These are phyloP conservation scores for Nicotiana noctiflora DNA, from an alignment of 257 asterid species.

Conservation along the genomic window DNA sequence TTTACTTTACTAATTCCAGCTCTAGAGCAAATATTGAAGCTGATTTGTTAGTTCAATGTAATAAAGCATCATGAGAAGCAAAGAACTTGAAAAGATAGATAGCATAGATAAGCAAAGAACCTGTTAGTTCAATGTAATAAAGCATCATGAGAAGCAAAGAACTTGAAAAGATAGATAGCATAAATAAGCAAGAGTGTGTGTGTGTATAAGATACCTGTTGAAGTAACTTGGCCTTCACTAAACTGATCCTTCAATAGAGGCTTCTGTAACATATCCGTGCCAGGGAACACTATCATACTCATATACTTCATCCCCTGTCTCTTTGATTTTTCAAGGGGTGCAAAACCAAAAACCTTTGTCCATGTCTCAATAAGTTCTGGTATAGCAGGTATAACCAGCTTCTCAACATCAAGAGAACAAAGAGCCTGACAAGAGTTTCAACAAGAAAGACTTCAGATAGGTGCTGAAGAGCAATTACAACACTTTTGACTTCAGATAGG, in stretches of 20 bases:
- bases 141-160: not conserved
- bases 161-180: not conserved
- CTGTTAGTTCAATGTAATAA: not conserved
- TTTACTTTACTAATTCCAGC: not conserved
- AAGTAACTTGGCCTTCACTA: slow-evolving; percentile 14
- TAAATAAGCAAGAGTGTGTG: not conserved
- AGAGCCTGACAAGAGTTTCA: slow-evolving; percentile 51
- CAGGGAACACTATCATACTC: slow-evolving; percentile 77
- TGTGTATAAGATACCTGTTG: slow-evolving; percentile 36
- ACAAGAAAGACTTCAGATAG: slow-evolving; percentile 13
- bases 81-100: not conserved
- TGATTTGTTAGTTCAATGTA: not conserved
- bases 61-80: not conserved
- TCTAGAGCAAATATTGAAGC: not conserved
- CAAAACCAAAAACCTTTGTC: slow-evolving; percentile 76
- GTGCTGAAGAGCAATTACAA: not conserved
- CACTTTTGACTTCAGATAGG: not conserved
- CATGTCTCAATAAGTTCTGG: slow-evolving; percentile 72
- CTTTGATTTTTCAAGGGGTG: slow-evolving; percentile 55
- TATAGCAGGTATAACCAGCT: slow-evolving; percentile 83
- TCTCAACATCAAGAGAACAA: slow-evolving; percentile 57
- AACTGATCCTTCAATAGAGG: slow-evolving; percentile 27
- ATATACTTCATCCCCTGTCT: slow-evolving; percentile 62
- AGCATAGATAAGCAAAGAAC: not conserved
- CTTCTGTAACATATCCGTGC: slow-evolving; percentile 73